Evolutionary conservation across 352 stramenopile species (phyloP).

Genomic region (Globisporangium megalacanthum): DNA sequence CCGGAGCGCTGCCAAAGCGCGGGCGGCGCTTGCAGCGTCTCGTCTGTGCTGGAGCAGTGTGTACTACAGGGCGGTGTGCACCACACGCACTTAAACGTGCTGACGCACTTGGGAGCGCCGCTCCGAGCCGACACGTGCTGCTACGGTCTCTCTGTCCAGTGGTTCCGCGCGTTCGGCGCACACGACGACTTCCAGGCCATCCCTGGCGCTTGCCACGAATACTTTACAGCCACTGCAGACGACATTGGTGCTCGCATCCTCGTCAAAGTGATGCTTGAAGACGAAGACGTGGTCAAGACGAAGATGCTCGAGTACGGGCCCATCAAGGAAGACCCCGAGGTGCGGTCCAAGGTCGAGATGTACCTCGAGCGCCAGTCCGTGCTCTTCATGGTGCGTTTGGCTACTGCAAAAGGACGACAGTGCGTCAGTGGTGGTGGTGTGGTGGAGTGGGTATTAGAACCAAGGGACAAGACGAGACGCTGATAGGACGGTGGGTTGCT

Average conservation of each 20-base stretch:
- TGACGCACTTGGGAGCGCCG: slow-evolving; percentile 65
- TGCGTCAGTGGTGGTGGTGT: too few relatives aligned
- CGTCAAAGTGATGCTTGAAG: slow-evolving; percentile 69
- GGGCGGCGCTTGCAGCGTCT: slow-evolving; percentile 47
- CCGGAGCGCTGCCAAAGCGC: slow-evolving; percentile 50
- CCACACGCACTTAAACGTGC: slow-evolving; percentile 77
- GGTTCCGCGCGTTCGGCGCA: slow-evolving; percentile 63
- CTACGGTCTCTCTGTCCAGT: slow-evolving; percentile 64
- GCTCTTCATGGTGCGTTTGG: slow-evolving; percentile 68
- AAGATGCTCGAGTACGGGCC: slow-evolving; percentile 82
- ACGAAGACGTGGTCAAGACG: slow-evolving; percentile 61
- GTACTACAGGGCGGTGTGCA: slow-evolving; percentile 77
- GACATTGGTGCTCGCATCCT: slow-evolving; percentile 76
- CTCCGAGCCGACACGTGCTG: slow-evolving; percentile 58
- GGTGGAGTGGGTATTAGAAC: too few relatives aligned
- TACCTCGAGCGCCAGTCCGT: slow-evolving; percentile 76
- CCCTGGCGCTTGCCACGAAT: slow-evolving; percentile 53
- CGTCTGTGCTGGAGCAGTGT: slow-evolving; percentile 61
- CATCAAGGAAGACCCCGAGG: slow-evolving; percentile 79
- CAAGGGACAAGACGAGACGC: too few relatives aligned
- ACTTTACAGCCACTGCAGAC: slow-evolving; percentile 74
- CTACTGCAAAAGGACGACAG: too few relatives aligned
- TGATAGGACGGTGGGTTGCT: too few relatives aligned
- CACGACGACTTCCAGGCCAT: slow-evolving; percentile 73
- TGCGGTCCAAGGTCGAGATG: slow-evolving; percentile 82